Percentiles rank a stretch among this genome's conserved stretches.
Evolutionary conservation across 345 rosid genomes (phyloP).

Genomic region (Erodium maritimum): DNA sequence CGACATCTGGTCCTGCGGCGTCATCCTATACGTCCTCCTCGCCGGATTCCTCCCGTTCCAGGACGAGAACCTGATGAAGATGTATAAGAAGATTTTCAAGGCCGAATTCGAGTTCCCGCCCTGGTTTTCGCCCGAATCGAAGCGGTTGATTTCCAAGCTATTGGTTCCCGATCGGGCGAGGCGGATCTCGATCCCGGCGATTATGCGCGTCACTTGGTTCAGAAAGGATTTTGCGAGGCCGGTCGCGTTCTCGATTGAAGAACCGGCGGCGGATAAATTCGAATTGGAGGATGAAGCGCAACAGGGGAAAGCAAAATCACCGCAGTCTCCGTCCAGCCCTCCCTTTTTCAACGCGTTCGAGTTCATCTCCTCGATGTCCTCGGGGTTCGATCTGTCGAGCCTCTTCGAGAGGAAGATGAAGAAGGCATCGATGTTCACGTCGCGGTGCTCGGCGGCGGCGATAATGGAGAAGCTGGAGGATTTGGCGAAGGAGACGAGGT

Average conservation of each 20-base stretch:
- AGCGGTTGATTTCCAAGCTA: conserved; percentile 29
- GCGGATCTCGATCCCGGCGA: conserved; percentile 37
- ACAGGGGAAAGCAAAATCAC: conserved; percentile 20
- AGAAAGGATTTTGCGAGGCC: conserved; percentile 18
- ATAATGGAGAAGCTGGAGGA: conserved; percentile 69
- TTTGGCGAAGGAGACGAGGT: conserved; percentile 51
- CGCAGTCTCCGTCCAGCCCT: conserved; percentile 45
- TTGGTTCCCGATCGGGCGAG: conserved; percentile 72
- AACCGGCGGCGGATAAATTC: conserved; percentile 15
- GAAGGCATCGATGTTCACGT: conserved; percentile 69
- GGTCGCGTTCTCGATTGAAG: too few species aligned
- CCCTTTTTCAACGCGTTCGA: conserved; percentile 95
- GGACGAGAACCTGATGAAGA: conserved; percentile 61
- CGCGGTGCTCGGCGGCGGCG: conserved; percentile 69
- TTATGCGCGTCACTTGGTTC: conserved; percentile 71
- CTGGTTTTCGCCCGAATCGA: too few species aligned
- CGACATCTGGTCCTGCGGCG: conserved; percentile 95
- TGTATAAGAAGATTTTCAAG: conserved; percentile 73
- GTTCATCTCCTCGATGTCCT: conserved; percentile 57
- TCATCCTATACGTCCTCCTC: conserved; percentile 68
- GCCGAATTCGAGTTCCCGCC: conserved; percentile 67
- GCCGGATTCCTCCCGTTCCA: conserved; percentile 88
- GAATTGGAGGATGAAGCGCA: too few species aligned
- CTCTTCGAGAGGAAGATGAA: conserved; percentile 79
- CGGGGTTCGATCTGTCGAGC: conserved; percentile 80